Evolutionary conservation across 768 basidiomycete species (phyloP).

Genomic region (Boletus subcaerulescens): DNA sequence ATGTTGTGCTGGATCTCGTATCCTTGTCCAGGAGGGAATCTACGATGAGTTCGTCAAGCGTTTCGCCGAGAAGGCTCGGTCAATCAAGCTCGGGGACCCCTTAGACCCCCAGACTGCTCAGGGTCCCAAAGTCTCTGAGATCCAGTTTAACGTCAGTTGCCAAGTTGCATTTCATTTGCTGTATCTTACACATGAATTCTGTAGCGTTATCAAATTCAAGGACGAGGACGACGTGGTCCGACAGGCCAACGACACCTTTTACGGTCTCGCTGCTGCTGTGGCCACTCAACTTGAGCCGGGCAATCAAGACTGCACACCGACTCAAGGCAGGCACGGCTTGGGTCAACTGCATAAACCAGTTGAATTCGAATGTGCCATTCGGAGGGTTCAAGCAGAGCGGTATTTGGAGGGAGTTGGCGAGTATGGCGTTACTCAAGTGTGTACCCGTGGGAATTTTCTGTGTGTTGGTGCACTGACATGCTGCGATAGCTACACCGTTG

Average conservation of each 20-base stretch:
- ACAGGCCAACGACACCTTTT: conserved; percentile 82
- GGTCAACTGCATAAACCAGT: conserved; percentile 41
- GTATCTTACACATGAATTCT: not conserved
- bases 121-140: conserved; percentile 77
- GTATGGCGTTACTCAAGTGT: conserved; percentile 62
- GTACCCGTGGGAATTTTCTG: conserved; percentile 17
- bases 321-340: conserved; percentile 83
- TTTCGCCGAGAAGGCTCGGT: conserved; percentile 53
- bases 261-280: conserved; percentile 86
- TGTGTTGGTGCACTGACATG: not conserved
- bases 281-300: conserved; percentile 76
- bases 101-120: conserved; percentile 59
- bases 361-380: conserved; percentile 55
- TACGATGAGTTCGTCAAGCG: conserved; percentile 72
- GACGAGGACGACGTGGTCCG: conserved; percentile 61
- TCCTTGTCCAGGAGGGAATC: conserved; percentile 75
- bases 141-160: conserved; percentile 65
- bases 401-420: conserved; percentile 80
- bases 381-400: conserved; percentile 86
- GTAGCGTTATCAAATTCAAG: conserved; percentile 77
- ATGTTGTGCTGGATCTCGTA: conserved; percentile 79
- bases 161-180: not conserved
- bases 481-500: conserved; percentile 17
- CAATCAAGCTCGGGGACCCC: conserved; percentile 68
- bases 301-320: conserved; percentile 65